phyloP scores from a whole-genome alignment of 1,284 basidiomycete genomes.

The Sanghuangporus weigelae region DNA sequence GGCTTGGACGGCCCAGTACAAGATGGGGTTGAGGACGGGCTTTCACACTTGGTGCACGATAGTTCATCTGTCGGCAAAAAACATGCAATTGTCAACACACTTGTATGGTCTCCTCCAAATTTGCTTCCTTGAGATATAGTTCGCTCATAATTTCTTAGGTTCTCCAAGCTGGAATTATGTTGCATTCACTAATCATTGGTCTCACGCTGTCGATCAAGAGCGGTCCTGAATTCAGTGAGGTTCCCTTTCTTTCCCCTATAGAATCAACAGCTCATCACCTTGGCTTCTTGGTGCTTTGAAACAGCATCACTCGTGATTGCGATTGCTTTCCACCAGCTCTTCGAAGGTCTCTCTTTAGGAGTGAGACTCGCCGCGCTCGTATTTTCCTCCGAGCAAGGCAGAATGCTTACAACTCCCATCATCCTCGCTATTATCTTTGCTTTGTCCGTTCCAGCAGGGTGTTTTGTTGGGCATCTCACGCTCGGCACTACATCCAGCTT shows the following conservation, averaged over 20 bases:
- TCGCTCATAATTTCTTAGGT: constrained; percentile 36
- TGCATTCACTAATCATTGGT: constrained; percentile 77
- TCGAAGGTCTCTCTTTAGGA: constrained; percentile 74
- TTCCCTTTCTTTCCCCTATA: constrained; percentile 3
- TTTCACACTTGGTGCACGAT: constrained; percentile 49
- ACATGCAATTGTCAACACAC: constrained; percentile 52
- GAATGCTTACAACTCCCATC: constrained; percentile 2
- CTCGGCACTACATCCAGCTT: constrained; percentile 34
- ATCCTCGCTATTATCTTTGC: constrained; percentile 52
- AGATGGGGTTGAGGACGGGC: constrained; percentile 26
- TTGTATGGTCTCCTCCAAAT: not conserved
- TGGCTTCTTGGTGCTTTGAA: not conserved
- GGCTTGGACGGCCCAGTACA: not conserved
- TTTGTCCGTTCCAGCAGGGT: constrained; percentile 63
- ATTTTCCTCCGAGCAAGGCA: constrained; percentile 25
- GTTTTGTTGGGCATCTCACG: constrained; percentile 47
- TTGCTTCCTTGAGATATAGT: not conserved
- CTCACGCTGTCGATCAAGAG: constrained; percentile 63
- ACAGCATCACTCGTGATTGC: constrained; percentile 67
- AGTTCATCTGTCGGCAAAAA: constrained; percentile 19
- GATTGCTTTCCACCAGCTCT: constrained; percentile 74
- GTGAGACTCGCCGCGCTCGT: constrained; percentile 69
- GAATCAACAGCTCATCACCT: not conserved
- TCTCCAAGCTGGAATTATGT: constrained; percentile 73
- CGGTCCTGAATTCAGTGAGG: constrained; percentile 65